A percentile compares a stretch with the other conserved stretches of the same genome.
Conservation (phyloP, 345 rosid species). For the Camelina sativa region DNA sequence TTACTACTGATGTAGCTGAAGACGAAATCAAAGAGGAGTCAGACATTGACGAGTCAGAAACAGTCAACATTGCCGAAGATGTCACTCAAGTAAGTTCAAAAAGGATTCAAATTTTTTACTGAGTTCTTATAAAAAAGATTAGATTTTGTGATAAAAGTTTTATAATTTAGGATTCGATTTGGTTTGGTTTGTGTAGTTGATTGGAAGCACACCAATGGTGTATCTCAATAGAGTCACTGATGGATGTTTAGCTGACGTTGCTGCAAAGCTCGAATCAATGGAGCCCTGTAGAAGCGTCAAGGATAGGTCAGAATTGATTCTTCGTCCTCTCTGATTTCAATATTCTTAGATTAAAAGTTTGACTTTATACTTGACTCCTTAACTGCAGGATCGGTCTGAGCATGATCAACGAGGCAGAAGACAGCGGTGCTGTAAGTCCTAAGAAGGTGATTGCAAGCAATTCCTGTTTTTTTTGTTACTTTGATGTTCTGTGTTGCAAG, state of each 20-base stretch:
- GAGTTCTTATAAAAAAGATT: neutral
- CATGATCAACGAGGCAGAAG: conserved; percentile 90
- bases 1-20: conserved; percentile 20
- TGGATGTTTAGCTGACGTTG: conserved; percentile 80
- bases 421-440: conserved; percentile 72
- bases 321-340: neutral
- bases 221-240: conserved; percentile 83
- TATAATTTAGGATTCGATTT: neutral
- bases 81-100: conserved; percentile 64
- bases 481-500: conserved; percentile 4
- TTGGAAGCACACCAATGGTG: conserved; percentile 91
- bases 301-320: conserved; percentile 64
- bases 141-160: conserved; percentile 4
- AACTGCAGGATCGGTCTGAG: conserved; percentile 74
- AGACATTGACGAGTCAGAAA: conserved; percentile 40
- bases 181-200: conserved; percentile 59
- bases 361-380: neutral
- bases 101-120: neutral
- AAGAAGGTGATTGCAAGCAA: conserved; percentile 61
- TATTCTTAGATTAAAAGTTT: neutral
- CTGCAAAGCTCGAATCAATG: conserved; percentile 97
- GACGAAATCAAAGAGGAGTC: conserved; percentile 28
- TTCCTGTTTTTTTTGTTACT: conserved; percentile 12
- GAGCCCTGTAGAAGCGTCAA: conserved; percentile 94
- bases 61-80: conserved; percentile 76